Evolutionary conservation across 306 rosid species (phyloP).

Genomic region (Trifolium subterraneum): DNA sequence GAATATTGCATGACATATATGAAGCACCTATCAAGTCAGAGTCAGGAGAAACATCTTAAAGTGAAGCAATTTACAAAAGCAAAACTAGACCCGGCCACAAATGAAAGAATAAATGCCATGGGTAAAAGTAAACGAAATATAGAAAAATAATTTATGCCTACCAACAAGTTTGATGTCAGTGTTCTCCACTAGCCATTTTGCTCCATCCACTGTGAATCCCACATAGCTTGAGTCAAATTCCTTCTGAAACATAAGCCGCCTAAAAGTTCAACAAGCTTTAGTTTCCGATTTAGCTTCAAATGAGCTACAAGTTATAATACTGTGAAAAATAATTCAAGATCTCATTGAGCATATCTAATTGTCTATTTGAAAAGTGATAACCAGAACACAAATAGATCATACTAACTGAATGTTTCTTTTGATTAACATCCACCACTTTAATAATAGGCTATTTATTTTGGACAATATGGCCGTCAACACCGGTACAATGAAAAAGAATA

Average conservation of each 20-base stretch:
- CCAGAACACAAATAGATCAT: conserved; percentile 2
- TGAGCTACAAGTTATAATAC: conserved; percentile 15
- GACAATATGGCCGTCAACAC: not conserved
- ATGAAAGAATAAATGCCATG: conserved; percentile 29
- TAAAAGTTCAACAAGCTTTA: conserved; percentile 49
- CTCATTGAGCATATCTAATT: conserved; percentile 10
- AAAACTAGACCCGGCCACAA: conserved; percentile 34
- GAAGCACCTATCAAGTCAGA: conserved; percentile 10
- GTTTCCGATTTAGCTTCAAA: conserved; percentile 41
- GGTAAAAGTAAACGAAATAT: conserved; percentile 24
- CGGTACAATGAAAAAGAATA: not conserved
- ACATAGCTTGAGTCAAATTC: conserved; percentile 71
- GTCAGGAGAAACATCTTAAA: conserved; percentile 19
- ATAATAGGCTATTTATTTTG: conserved; percentile 1
- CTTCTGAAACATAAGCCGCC: conserved; percentile 83
- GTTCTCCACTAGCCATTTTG: conserved; percentile 90
- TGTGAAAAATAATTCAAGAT: conserved; percentile 24
- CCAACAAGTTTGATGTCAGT: conserved; percentile 89
- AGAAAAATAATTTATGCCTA: conserved; percentile 42
- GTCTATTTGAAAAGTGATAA: not conserved
- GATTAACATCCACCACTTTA: not conserved
- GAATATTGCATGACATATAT: conserved; percentile 16
- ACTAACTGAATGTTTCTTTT: conserved; percentile 24
- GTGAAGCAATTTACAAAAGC: conserved; percentile 14
- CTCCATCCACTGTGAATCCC: conserved; percentile 84